These are phyloP conservation scores for Talaromyces amestolkiae DNA, from an alignment of 2,329 filamentous ascomycete species.

Conservation along the genomic window DNA sequence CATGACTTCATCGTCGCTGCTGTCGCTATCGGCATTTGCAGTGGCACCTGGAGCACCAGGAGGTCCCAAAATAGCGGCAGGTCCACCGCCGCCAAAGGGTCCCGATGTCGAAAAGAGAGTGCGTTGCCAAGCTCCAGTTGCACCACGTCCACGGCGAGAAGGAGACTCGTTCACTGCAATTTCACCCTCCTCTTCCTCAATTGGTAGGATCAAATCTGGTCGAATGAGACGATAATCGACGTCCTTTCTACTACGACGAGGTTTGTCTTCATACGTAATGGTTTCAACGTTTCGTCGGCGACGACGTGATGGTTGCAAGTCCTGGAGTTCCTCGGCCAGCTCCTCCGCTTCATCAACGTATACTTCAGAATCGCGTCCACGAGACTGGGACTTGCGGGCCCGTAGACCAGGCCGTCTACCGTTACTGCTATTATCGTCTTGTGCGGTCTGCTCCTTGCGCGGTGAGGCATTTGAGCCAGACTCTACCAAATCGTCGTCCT, in stretches of 20 bases:
- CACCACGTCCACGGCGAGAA: slow-evolving; percentile 64
- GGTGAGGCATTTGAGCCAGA: slow-evolving; percentile 49
- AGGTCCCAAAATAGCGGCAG: slow-evolving; percentile 68
- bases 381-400: slow-evolving; percentile 49
- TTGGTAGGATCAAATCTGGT: slow-evolving; percentile 65
- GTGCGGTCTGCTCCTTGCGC: slow-evolving; percentile 44
- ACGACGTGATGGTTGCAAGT: slow-evolving; percentile 48
- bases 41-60: slow-evolving; percentile 67
- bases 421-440: slow-evolving; percentile 47
- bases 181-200: slow-evolving; percentile 72
- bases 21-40: slow-evolving; percentile 86
- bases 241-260: slow-evolving; percentile 59
- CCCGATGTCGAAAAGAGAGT: slow-evolving; percentile 86
- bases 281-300: slow-evolving; percentile 30
- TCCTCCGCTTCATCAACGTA: slow-evolving; percentile 54
- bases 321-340: slow-evolving; percentile 58
- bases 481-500: slow-evolving; percentile 55
- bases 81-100: slow-evolving; percentile 81
- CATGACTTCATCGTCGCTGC: slow-evolving; percentile 86
- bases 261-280: slow-evolving; percentile 40
- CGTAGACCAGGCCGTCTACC: slow-evolving; percentile 54
- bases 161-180: slow-evolving; percentile 60
- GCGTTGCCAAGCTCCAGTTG: slow-evolving; percentile 65
- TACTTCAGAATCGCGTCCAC: slow-evolving; percentile 44
- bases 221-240: slow-evolving; percentile 87